phyloP scores from a whole-genome alignment of 2,329 filamentous ascomycete genomes.

The Thermothelomyces thermophilus region DNA sequence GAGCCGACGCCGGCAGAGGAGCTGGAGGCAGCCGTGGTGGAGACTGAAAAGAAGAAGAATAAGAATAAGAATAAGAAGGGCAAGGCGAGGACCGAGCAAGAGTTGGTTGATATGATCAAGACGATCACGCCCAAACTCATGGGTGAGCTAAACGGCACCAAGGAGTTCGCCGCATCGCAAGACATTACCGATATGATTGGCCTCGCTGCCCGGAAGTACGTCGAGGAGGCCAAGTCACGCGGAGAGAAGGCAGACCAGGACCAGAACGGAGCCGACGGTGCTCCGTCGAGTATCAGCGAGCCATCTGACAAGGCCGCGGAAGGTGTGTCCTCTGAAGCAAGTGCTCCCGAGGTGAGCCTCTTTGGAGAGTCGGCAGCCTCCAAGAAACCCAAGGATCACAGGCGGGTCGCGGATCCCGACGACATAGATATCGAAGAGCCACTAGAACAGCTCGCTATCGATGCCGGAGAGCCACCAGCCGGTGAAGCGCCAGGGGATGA shows the following conservation, averaged over 20 bases:
- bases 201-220: slow-evolving; percentile 45
- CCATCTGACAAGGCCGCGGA: not conserved
- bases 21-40: slow-evolving; percentile 5
- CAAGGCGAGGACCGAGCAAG: slow-evolving; percentile 20
- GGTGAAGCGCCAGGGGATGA: slow-evolving; percentile 13
- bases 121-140: slow-evolving; percentile 39
- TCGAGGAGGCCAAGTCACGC: slow-evolving; percentile 30
- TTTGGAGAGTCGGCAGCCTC: slow-evolving; percentile 19
- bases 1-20: slow-evolving; percentile 37
- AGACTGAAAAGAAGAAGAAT: slow-evolving; percentile 13
- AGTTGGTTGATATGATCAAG: slow-evolving; percentile 36
- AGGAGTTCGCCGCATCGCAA: slow-evolving; percentile 32
- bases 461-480: slow-evolving; percentile 24
- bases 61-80: slow-evolving; percentile 26
- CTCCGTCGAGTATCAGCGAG: slow-evolving; percentile 3
- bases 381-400: slow-evolving; percentile 20
- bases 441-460: slow-evolving; percentile 31
- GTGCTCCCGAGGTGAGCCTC: slow-evolving; percentile 16
- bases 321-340: slow-evolving; percentile 1
- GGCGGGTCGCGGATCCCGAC: slow-evolving; percentile 35
- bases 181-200: slow-evolving; percentile 46
- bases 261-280: not conserved
- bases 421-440: slow-evolving; percentile 46
- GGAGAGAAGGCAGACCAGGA: slow-evolving; percentile 1
- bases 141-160: slow-evolving; percentile 34